A percentile compares a stretch with the other conserved stretches of the same genome.
Evolutionary conservation across 441 rosid genomes (phyloP).

Genomic region (Populus hybrid): DNA sequence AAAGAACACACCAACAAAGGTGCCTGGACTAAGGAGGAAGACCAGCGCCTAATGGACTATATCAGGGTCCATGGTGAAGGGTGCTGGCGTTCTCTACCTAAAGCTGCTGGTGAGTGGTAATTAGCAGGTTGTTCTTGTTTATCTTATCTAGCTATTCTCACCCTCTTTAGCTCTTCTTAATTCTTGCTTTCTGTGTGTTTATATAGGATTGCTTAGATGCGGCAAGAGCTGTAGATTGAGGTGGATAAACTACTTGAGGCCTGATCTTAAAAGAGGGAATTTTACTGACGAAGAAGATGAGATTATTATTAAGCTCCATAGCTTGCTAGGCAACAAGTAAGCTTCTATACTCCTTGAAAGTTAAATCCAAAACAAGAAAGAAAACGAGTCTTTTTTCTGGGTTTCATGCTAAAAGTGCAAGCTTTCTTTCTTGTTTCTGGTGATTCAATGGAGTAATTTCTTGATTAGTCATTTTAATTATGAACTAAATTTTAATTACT

Average conservation of each 20-base stretch:
- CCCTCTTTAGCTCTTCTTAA: not conserved
- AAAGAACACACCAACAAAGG: conserved; percentile 51
- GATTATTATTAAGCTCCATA: conserved; percentile 36
- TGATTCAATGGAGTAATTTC: not conserved
- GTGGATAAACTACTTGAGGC: conserved; percentile 44
- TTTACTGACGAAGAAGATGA: conserved; percentile 44
- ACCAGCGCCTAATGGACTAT: conserved; percentile 37
- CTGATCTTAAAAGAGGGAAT: conserved; percentile 46
- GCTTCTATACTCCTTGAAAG: not conserved
- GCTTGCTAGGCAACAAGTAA: conserved; percentile 44
- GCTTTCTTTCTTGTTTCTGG: not conserved
- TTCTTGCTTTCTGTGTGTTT: not conserved
- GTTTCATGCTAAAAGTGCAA: not conserved
- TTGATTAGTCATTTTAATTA: not conserved
- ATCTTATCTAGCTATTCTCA: not conserved
- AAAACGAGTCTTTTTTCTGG: not conserved
- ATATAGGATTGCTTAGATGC: conserved; percentile 37
- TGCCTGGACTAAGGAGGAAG: conserved; percentile 49
- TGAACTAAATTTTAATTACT: not conserved
- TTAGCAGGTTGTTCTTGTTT: not conserved
- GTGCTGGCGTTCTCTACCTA: conserved; percentile 50
- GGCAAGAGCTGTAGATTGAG: conserved; percentile 45
- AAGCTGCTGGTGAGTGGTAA: conserved; percentile 32
- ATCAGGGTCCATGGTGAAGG: conserved; percentile 47
- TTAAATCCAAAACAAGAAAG: not conserved